These are phyloP conservation scores for Trichoderma citrinoviride DNA, from an alignment of 2,329 filamentous ascomycete genomes.

Conservation along the genomic window DNA sequence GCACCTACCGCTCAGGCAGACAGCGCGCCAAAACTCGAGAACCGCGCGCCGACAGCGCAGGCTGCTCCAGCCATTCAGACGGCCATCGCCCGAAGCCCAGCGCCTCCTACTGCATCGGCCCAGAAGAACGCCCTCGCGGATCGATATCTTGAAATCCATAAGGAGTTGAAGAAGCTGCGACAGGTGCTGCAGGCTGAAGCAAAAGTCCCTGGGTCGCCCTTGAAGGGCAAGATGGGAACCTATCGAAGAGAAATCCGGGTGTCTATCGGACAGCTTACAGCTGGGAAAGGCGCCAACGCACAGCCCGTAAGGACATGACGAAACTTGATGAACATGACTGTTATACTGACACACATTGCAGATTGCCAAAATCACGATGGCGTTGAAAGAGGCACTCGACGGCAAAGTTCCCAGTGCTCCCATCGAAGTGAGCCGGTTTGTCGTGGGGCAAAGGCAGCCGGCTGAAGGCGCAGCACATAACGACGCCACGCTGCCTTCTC, in stretches of 20 bases:
- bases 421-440: slow-evolving; percentile 55
- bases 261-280: slow-evolving; percentile 70
- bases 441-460: slow-evolving; percentile 46
- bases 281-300: slow-evolving; percentile 60
- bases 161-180: slow-evolving; percentile 64
- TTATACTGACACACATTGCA: slow-evolving; percentile 27
- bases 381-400: slow-evolving; percentile 53
- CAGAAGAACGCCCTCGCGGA: slow-evolving; percentile 32
- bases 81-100: background rate
- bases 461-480: slow-evolving; percentile 52
- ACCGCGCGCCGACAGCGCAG: slow-evolving; percentile 20
- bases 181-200: slow-evolving; percentile 59
- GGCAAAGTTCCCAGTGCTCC: slow-evolving; percentile 50
- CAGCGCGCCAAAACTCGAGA: background rate
- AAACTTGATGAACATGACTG: too few species aligned
- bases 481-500: slow-evolving; percentile 55
- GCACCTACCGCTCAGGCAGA: slow-evolving; percentile 20
- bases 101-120: background rate
- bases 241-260: slow-evolving; percentile 70
- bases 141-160: slow-evolving; percentile 59
- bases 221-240: slow-evolving; percentile 68
- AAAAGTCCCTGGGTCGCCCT: slow-evolving; percentile 43
- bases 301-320: slow-evolving; percentile 35
- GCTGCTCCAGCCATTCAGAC: slow-evolving; percentile 15
- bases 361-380: slow-evolving; percentile 38